Base-by-base conservation (phyloP, 768 basidiomycete genomes). In the Auricularia sp. region DNA sequence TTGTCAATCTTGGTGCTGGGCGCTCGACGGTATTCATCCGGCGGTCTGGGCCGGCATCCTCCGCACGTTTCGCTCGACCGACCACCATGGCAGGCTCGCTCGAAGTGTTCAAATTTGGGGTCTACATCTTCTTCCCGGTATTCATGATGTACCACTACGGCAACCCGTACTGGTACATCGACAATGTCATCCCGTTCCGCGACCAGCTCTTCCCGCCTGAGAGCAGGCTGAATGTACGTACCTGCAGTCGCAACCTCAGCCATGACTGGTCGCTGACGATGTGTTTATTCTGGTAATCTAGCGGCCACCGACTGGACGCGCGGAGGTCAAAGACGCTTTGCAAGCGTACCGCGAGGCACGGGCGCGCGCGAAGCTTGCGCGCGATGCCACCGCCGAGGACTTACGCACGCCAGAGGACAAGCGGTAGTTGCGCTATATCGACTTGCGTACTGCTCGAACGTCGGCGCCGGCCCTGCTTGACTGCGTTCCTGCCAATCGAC, bases 41-140 rank as follows among this genome's bases (percentile, higher is more conserved):
- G 39, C 39, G 39, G 39, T 42, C 39, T 42, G 3, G 39, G 8
- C 39, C 47, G 47, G 47, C 47, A 51, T 51, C 6, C 21, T 21
- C 47, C 47, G 47, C 47, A 51, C 21, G 1, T 51, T 51, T 51
- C 47, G 11, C 16, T 51, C 47, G 18, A 18, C 18, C 60, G 43
- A 14, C 65, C 68, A 58, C 54, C 76, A 83, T 90, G 88, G 88
- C 80, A 2, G 86, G 89, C 11, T 90, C 89, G 73, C 85, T 94
- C 63, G 92, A 94, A 74, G 82, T 93, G 18, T 91, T 93, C 86
- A 93, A 93, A 76, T 94, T 94, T 69, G 84, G 84, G 3, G 75
- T 92, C 18, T 93, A 94, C 74, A 84, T 94, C 64, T 91, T 91
- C 69, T 85, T 92, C 65, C 92, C 92, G 10, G 84, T 94, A 64